Conservation (phyloP, 2,329 filamentous ascomycete species). For the Ophiostoma montium region DNA sequence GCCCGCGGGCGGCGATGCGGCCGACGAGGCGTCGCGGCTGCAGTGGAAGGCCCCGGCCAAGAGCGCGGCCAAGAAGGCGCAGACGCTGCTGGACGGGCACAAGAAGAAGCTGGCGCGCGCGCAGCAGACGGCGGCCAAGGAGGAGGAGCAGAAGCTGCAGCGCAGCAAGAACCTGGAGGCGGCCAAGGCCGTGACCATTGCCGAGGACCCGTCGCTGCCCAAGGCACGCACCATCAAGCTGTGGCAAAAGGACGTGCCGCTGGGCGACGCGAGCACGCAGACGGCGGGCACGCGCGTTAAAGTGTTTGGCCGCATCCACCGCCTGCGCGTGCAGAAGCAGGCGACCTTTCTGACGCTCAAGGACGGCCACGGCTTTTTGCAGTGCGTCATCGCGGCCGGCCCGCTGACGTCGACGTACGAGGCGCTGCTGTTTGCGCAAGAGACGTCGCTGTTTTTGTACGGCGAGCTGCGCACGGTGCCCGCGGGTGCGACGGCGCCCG, state of each 20-base stretch:
- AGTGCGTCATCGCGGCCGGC: constrained; percentile 65
- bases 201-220: constrained; percentile 62
- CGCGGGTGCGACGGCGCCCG: constrained; percentile 61
- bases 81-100: constrained; percentile 57
- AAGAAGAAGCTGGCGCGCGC: constrained; percentile 78
- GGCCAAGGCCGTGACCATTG: constrained; percentile 61
- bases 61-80: constrained; percentile 73
- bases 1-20: constrained; percentile 43
- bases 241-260: constrained; percentile 19
- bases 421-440: constrained; percentile 68
- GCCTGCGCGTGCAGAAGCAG: constrained; percentile 68
- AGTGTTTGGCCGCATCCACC: constrained; percentile 72
- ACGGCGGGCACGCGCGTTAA: constrained; percentile 59
- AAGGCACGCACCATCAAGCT: constrained; percentile 63
- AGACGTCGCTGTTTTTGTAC: constrained; percentile 72
- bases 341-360: constrained; percentile 75
- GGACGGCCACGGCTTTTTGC: constrained; percentile 73
- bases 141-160: constrained; percentile 59
- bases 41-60: constrained; percentile 75
- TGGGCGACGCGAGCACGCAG: constrained; percentile 34
- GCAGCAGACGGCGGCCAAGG: constrained; percentile 54
- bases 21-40: constrained; percentile 47
- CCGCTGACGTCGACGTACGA: constrained; percentile 86
- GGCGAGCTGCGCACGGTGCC: constrained; percentile 78
- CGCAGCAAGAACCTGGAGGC: constrained; percentile 59